Percentiles rank a stretch among this genome's conserved stretches.
phyloP scores from a whole-genome alignment of 2,329 filamentous ascomycete genomes.

The Dothideomycetes sp. region DNA sequence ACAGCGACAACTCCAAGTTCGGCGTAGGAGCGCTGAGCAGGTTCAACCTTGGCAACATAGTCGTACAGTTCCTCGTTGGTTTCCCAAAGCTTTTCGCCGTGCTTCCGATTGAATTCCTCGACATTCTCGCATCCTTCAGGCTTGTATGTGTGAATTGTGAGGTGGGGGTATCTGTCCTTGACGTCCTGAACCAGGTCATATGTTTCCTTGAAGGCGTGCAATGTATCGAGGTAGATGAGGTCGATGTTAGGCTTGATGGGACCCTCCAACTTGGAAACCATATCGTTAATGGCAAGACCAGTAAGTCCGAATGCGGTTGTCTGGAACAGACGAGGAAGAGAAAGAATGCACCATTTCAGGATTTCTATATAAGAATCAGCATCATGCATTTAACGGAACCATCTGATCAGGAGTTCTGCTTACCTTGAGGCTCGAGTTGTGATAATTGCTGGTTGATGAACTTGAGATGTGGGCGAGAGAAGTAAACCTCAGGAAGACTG shows the following conservation, averaged over 20 bases:
- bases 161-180: conserved; percentile 63
- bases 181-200: conserved; percentile 54
- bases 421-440: conserved; percentile 69
- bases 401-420: conserved; percentile 19
- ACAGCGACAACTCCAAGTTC: conserved; percentile 83
- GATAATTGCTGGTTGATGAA: conserved; percentile 87
- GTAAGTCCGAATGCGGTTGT: conserved; percentile 44
- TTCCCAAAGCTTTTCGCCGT: conserved; percentile 80
- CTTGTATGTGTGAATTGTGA: conserved; percentile 82
- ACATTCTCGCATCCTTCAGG: conserved; percentile 65
- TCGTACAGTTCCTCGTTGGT: conserved; percentile 83
- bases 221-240: conserved; percentile 46
- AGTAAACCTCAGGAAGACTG: conserved; percentile 65
- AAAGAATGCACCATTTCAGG: conserved; percentile 81
- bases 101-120: conserved; percentile 69
- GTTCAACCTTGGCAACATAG: conserved; percentile 96
- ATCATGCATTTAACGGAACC: not conserved
- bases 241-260: conserved; percentile 46
- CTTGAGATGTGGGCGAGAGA: conserved; percentile 79
- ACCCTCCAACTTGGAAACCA: conserved; percentile 66
- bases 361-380: conserved; percentile 51
- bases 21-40: conserved; percentile 80
- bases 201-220: conserved; percentile 45
- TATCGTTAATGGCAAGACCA: conserved; percentile 45
- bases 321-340: conserved; percentile 73